phyloP scores from a whole-genome alignment of 768 basidiomycete species.

The Calocybe indica region DNA sequence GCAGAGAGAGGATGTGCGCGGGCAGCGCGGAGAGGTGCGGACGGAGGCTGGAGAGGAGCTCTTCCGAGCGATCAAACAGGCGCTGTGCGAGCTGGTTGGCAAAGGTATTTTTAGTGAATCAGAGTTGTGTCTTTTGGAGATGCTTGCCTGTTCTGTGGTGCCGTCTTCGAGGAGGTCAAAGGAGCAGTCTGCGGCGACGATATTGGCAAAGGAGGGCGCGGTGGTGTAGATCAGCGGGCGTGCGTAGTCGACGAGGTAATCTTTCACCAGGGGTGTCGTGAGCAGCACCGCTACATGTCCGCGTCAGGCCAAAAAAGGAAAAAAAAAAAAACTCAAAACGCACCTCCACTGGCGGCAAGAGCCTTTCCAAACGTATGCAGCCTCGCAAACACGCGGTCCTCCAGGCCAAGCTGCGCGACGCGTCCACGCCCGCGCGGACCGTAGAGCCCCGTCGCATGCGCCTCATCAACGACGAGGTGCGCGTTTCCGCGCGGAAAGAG shows the following conservation, averaged over 20 bases:
- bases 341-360: constrained; percentile 79
- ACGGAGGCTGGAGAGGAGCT: constrained; percentile 28
- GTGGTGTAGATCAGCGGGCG: constrained; percentile 91
- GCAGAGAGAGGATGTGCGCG: constrained; percentile 30
- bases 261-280: constrained; percentile 62
- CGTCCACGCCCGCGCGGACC: constrained; percentile 74
- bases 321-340: constrained; percentile 20
- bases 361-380: constrained; percentile 95
- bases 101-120: background rate
- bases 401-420: constrained; percentile 64
- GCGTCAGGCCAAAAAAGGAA: background rate
- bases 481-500: constrained; percentile 57
- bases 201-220: constrained; percentile 67
- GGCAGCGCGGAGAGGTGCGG: constrained; percentile 28
- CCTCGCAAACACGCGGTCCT: constrained; percentile 65
- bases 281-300: constrained; percentile 61
- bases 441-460: constrained; percentile 90
- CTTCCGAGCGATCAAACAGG: constrained; percentile 39
- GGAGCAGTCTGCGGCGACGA: constrained; percentile 70
- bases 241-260: constrained; percentile 90
- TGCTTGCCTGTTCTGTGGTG: constrained; percentile 37
- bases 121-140: background rate
- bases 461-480: constrained; percentile 85
- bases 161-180: constrained; percentile 75
- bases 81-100: constrained; percentile 20